A percentile compares a stretch with the other conserved stretches of the same genome.
Evolutionary conservation across 768 basidiomycete genomes (phyloP).

Genomic region (Tephrocybe rancida): DNA sequence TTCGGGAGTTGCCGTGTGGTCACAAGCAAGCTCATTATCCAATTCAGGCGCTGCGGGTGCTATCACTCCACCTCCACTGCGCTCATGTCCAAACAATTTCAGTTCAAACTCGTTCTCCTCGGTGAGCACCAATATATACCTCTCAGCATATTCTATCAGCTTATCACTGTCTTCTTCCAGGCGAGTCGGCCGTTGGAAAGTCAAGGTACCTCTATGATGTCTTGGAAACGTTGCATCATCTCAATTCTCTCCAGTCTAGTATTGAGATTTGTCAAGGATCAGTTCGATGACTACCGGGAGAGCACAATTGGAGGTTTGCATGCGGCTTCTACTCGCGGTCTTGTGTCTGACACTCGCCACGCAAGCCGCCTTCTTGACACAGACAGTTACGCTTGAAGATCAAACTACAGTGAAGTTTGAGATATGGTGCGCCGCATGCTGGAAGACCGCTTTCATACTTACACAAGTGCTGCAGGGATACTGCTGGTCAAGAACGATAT

Average conservation of each 20-base stretch:
- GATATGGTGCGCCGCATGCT: slow-evolving; percentile 72
- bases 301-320: slow-evolving; percentile 85
- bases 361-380: slow-evolving; percentile 97
- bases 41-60: slow-evolving; percentile 27
- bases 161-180: slow-evolving; percentile 41
- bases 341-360: slow-evolving; percentile 15
- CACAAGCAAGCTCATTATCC: slow-evolving; percentile 26
- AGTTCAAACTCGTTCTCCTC: slow-evolving; percentile 95
- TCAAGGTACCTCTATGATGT: slow-evolving; percentile 61
- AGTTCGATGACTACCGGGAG: slow-evolving; percentile 95
- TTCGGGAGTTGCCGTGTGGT: slow-evolving; percentile 36
- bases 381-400: slow-evolving; percentile 90
- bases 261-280: slow-evolving; percentile 93
- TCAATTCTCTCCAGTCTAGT: slow-evolving; percentile 68
- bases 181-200: slow-evolving; percentile 98
- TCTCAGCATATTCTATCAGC: slow-evolving; percentile 2
- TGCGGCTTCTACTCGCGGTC: slow-evolving; percentile 6
- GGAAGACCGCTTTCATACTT: background rate
- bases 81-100: slow-evolving; percentile 88
- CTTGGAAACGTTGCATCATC: slow-evolving; percentile 24
- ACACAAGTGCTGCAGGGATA: slow-evolving; percentile 64
- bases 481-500: slow-evolving; percentile 94
- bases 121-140: slow-evolving; percentile 51
- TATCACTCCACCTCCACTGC: slow-evolving; percentile 28
- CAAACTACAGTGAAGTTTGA: slow-evolving; percentile 96